Conservation (phyloP, 495 filamentous ascomycete species). For the Pyrenopolyporus hunteri region DNA sequence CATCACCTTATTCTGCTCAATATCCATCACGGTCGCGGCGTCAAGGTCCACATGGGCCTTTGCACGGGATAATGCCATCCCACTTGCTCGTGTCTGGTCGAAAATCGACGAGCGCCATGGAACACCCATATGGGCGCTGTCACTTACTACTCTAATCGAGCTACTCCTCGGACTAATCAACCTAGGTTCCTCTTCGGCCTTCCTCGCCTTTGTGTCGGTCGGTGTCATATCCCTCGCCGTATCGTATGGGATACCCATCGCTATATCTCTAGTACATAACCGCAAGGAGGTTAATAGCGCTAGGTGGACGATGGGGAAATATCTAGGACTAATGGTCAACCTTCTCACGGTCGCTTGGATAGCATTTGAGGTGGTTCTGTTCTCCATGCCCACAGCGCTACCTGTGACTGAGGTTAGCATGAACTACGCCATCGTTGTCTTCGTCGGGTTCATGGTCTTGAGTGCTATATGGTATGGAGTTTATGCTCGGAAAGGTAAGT, state of each 20-base stretch:
- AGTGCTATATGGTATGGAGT: constrained; percentile 51
- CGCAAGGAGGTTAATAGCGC: constrained; percentile 52
- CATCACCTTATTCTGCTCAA: constrained; percentile 62
- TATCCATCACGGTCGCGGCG: constrained; percentile 59
- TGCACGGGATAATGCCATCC: constrained; percentile 65
- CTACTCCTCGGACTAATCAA: constrained; percentile 61
- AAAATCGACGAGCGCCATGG: constrained; percentile 53
- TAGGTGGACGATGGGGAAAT: constrained; percentile 60
- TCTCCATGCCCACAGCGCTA: constrained; percentile 67
- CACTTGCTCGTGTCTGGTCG: constrained; percentile 66
- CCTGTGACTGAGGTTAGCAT: constrained; percentile 64
- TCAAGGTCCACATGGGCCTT: constrained; percentile 61
- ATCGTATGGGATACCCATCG: constrained; percentile 66
- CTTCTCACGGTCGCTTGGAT: constrained; percentile 56
- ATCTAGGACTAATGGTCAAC: constrained; percentile 53
- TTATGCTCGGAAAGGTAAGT: constrained; percentile 42
- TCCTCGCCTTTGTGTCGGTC: constrained; percentile 61
- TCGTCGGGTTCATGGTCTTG: constrained; percentile 63
- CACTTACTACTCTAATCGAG: constrained; percentile 57
- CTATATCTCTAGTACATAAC: constrained; percentile 40
- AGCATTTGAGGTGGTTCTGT: constrained; percentile 62
- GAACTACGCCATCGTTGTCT: constrained; percentile 70
- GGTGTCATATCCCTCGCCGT: constrained; percentile 66
- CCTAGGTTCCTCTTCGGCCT: constrained; percentile 61
- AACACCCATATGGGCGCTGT: constrained; percentile 58